Conservation (phyloP, 805 yeast species). For the Candida manassasensis region DNA sequence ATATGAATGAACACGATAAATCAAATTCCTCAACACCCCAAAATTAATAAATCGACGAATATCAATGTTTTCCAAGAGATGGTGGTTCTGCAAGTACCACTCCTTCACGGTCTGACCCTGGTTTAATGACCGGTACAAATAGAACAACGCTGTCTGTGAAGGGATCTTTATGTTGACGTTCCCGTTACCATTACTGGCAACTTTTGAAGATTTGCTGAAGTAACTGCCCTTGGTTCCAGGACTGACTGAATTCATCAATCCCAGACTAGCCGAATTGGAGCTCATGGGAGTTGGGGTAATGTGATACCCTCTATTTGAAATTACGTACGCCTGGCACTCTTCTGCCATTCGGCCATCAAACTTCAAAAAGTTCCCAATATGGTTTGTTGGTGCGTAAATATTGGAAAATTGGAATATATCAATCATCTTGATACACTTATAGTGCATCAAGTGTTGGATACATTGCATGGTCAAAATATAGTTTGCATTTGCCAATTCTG, state of each 20-base stretch:
- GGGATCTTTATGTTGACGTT: slow-evolving; percentile 39
- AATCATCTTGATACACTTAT: slow-evolving; percentile 73
- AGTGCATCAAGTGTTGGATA: slow-evolving; percentile 86
- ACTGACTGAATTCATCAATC: not conserved
- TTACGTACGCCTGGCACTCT: slow-evolving; percentile 83
- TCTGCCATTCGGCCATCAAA: slow-evolving; percentile 55
- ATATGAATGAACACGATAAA: slow-evolving; percentile 74
- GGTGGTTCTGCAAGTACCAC: slow-evolving; percentile 72
- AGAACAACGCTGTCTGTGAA: slow-evolving; percentile 62
- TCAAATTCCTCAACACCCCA: slow-evolving; percentile 77
- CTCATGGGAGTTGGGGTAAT: slow-evolving; percentile 2
- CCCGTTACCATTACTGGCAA: not conserved
- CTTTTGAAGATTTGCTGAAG: slow-evolving; percentile 4
- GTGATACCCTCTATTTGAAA: slow-evolving; percentile 21
- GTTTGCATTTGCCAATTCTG: slow-evolving; percentile 78
- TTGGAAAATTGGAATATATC: slow-evolving; percentile 89
- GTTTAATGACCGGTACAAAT: slow-evolving; percentile 68
- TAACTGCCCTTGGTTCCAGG: slow-evolving; percentile 6
- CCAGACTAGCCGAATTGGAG: not conserved
- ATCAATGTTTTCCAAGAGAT: slow-evolving; percentile 62
- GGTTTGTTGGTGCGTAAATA: slow-evolving; percentile 84
- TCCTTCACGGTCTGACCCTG: slow-evolving; percentile 74
- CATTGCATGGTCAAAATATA: slow-evolving; percentile 75
- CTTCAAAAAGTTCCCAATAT: slow-evolving; percentile 61
- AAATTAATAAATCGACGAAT: slow-evolving; percentile 79